Conservation (phyloP, 1,139 yeast species). For the Suhomyces bokatorum region DNA sequence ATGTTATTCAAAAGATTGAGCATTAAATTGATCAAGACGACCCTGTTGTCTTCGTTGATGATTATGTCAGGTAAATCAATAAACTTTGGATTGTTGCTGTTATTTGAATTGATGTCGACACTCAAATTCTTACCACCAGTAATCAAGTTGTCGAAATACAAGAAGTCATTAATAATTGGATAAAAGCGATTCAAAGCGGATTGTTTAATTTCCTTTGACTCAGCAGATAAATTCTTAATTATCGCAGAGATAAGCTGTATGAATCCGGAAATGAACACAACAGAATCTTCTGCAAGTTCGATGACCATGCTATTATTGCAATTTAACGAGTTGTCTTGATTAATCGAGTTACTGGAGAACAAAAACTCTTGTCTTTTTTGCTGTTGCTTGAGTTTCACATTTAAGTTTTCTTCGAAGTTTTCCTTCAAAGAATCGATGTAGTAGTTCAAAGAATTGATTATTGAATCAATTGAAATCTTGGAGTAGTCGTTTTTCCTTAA, state of each 20-base stretch:
- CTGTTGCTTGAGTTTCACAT: conserved; percentile 30
- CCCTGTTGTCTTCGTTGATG: conserved; percentile 40
- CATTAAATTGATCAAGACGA: conserved; percentile 36
- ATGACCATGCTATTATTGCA: conserved; percentile 29
- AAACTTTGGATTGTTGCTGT: conserved; percentile 19
- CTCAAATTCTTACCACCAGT: conserved; percentile 22
- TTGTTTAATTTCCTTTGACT: conserved; percentile 31
- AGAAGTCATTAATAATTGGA: conserved; percentile 39
- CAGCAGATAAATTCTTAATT: conserved; percentile 30
- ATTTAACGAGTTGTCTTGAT: conserved; percentile 19
- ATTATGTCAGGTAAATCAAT: conserved; percentile 29
- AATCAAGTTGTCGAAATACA: conserved; percentile 44
- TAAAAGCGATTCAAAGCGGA: conserved; percentile 36
- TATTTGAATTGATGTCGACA: conserved; percentile 16
- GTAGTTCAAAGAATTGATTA: conserved; percentile 56
- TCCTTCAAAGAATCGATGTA: conserved; percentile 55
- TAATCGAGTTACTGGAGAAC: conserved; percentile 25
- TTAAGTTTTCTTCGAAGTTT: conserved; percentile 39
- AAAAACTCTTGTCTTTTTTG: conserved; percentile 42
- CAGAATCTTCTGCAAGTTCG: conserved; percentile 78
- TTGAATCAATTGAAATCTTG: conserved; percentile 59
- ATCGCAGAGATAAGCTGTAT: conserved; percentile 45
- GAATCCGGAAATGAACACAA: conserved; percentile 75
- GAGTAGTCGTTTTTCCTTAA: conserved; percentile 43
- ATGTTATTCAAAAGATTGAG: conserved; percentile 48